Percentiles rank a stretch among this genome's conserved stretches.
Conservation (phyloP, 176 grass and related monocot species). For the Neostapfia colusana region DNA sequence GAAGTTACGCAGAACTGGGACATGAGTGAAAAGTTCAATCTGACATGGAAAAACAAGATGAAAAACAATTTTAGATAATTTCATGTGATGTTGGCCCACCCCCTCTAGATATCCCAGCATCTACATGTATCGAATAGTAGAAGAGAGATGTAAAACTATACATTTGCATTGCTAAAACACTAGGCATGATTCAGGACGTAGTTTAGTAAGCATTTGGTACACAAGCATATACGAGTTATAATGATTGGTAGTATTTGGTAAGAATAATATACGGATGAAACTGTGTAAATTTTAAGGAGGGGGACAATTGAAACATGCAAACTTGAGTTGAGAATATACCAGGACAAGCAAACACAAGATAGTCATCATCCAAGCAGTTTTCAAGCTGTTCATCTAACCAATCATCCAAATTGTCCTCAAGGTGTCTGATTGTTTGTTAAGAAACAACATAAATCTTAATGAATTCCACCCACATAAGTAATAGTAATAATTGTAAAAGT, state of each 20-base stretch:
- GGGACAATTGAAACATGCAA: conserved; percentile 13
- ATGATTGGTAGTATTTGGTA: background rate
- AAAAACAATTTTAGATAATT: conserved; percentile 12
- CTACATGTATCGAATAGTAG: background rate
- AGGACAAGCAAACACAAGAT: conserved; percentile 95
- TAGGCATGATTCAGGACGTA: conserved; percentile 7
- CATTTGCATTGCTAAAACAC: conserved; percentile 2
- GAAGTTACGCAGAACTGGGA: conserved; percentile 86
- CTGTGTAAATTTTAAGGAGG: background rate
- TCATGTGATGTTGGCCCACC: background rate
- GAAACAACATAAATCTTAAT: conserved; percentile 45
- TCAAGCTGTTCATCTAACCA: conserved; percentile 90
- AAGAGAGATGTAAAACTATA: background rate
- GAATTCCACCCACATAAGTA: background rate
- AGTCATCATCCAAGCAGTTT: conserved; percentile 89
- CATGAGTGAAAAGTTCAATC: conserved; percentile 97
- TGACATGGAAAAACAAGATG: conserved; percentile 67
- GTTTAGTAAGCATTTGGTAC: background rate
- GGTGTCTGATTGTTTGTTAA: conserved; percentile 68
- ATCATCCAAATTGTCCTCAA: conserved; percentile 94
- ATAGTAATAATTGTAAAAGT: background rate
- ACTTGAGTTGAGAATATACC: conserved; percentile 41
- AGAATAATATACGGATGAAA: too few species aligned
- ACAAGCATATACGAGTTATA: background rate
- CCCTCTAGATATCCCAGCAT: conserved; percentile 7